A percentile compares a stretch with the other conserved stretches of the same genome.
Evolutionary conservation across 441 rosid genomes (phyloP).

Genomic region (Omphalea diandra): DNA sequence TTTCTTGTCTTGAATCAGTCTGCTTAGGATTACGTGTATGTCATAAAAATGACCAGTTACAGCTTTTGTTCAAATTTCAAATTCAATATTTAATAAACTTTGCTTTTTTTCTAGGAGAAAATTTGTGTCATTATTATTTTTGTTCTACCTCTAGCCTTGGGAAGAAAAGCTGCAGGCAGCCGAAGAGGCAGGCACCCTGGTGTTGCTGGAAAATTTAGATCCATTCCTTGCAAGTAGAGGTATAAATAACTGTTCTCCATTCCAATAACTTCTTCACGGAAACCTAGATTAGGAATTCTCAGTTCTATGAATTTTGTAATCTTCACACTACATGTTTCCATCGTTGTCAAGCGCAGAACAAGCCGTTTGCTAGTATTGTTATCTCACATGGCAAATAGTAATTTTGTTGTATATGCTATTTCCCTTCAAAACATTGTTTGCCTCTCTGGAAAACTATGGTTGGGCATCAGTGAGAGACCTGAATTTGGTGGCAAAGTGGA

Average conservation of each 20-base stretch:
- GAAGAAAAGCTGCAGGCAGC: constrained; percentile 41
- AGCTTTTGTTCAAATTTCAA: background rate
- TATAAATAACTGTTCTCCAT: constrained; percentile 25
- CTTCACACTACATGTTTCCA: background rate
- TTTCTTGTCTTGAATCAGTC: background rate
- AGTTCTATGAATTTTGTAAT: background rate
- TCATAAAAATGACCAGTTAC: constrained; percentile 2
- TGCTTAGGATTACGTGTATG: background rate
- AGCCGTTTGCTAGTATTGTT: background rate
- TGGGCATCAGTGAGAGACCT: background rate
- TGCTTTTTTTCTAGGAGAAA: background rate
- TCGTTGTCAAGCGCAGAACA: background rate
- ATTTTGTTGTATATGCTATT: background rate
- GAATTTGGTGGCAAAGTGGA: background rate
- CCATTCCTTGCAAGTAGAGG: constrained; percentile 59
- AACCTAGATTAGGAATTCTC: background rate
- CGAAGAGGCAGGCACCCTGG: constrained; percentile 33
- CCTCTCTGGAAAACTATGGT: background rate
- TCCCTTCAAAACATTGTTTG: background rate
- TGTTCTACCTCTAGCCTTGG: constrained; percentile 38
- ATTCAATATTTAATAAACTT: background rate
- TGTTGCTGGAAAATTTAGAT: constrained; percentile 53
- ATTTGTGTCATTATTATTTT: background rate
- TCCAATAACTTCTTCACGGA: background rate
- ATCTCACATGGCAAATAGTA: background rate